These are phyloP conservation scores for Marasmius sp. DNA, from an alignment of 1,284 basidiomycete genomes.

Conservation along the genomic window DNA sequence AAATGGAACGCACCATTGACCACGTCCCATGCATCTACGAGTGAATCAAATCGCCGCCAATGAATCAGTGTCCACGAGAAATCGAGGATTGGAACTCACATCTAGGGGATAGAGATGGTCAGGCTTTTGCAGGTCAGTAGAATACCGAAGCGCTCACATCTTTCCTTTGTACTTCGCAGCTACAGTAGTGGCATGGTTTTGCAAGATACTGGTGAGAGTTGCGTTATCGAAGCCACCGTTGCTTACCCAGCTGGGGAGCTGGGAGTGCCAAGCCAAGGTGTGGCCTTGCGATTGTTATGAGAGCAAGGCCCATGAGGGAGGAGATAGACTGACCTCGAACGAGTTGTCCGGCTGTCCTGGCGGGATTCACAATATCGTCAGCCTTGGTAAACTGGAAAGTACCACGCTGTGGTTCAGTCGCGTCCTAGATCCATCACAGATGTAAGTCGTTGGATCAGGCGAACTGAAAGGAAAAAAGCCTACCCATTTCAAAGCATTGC, in stretches of 20 bases:
- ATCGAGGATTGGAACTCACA: conserved; percentile 16
- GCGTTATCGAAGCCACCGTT: conserved; percentile 40
- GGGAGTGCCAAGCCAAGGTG: conserved; percentile 57
- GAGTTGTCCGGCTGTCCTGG: conserved; percentile 41
- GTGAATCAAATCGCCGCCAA: neutral
- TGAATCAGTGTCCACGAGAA: neutral
- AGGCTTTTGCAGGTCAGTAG: conserved; percentile 8
- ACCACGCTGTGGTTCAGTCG: conserved; percentile 50
- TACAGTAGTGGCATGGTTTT: conserved; percentile 45
- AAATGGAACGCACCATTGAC: conserved; percentile 33
- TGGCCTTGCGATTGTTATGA: conserved; percentile 29
- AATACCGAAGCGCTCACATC: conserved; percentile 35
- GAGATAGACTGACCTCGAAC: conserved; percentile 32
- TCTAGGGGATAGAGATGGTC: conserved; percentile 10
- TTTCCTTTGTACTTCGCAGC: conserved; percentile 51
- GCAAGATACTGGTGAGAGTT: conserved; percentile 42
- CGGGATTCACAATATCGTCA: conserved; percentile 47
- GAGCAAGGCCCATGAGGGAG: neutral
- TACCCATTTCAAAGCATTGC: conserved; percentile 46
- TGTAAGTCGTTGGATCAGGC: neutral
- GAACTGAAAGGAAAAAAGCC: conserved; percentile 1
- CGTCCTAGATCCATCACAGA: conserved; percentile 35
- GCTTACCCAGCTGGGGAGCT: conserved; percentile 52
- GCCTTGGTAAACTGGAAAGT: conserved; percentile 46
- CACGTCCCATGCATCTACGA: conserved; percentile 32